Evolutionary conservation across 495 filamentous ascomycete genomes (phyloP).

Genomic region (Penicillium verhagenii): DNA sequence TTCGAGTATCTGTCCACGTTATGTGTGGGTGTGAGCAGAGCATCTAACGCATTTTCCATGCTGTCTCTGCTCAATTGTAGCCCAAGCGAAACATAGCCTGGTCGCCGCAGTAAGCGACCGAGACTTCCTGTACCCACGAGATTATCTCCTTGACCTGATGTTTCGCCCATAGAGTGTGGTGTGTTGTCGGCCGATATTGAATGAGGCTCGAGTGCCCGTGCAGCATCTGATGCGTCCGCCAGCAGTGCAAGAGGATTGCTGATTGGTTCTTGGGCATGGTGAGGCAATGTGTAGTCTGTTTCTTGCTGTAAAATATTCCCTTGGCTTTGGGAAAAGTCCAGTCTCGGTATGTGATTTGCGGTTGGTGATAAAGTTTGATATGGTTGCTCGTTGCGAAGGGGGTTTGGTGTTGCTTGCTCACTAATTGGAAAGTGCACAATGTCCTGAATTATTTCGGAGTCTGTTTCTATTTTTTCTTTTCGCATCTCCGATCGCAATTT

Average conservation of each 20-base stretch:
- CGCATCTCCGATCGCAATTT: slow-evolving; percentile 22
- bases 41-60: slow-evolving; percentile 18
- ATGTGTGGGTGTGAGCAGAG: slow-evolving; percentile 3
- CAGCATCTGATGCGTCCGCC: slow-evolving; percentile 24
- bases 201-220: slow-evolving; percentile 12
- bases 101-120: slow-evolving; percentile 12
- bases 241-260: slow-evolving; percentile 28
- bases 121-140: background rate
- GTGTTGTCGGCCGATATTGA: background rate
- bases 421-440: background rate
- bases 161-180: background rate
- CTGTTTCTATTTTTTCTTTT: slow-evolving; percentile 8
- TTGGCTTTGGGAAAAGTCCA: background rate
- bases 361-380: background rate
- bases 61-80: slow-evolving; percentile 15
- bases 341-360: background rate
- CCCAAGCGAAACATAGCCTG: slow-evolving; percentile 24
- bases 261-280: slow-evolving; percentile 13
- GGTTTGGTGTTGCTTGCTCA: background rate
- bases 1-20: slow-evolving; percentile 11
- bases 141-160: background rate
- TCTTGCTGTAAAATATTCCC: background rate
- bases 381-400: background rate
- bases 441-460: background rate
- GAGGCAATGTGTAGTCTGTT: background rate